Base-by-base conservation (phyloP, 73 alveolate species). In the Blepharisma stoltei region DNA sequence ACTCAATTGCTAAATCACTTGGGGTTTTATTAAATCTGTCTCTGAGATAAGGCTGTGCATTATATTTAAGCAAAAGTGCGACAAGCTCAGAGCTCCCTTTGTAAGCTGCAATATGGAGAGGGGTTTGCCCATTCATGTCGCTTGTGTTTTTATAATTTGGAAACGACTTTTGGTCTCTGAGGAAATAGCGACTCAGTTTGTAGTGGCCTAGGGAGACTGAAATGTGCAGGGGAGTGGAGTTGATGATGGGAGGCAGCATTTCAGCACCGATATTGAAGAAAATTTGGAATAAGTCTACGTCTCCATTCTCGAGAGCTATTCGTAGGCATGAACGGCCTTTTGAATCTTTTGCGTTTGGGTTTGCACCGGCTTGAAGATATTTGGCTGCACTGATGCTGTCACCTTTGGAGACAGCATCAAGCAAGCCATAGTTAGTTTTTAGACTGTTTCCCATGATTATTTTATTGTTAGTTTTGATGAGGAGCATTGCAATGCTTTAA, bases 251-350 rank as follows among this genome's bases (percentile, higher is more conserved):
- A 14, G 65, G 65, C 27, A 50, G n/a, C 21, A 50, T 14, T 18
- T 50, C 65, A 14, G 27, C 65, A 50, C 65, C 65, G n/a, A 50
- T 50, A 14, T 50, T 11, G 65, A 14, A 18, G 21, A 50, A 18
- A 18, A 50, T 50, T 50, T 18, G 65, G 65, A 14, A 50, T 11
- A 50, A 14, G 0, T 50, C 27, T 3, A 18, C n/a, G 21, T 50
- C 21, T 50, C 65, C 65, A 14, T 50, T 11, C 65, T 50, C 65
- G 65, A 50, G 65, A 50, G 65, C n/a, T 50, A 50, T 14, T 14
- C 65, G 65, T 14, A 50, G 65, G 4, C 65, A 50, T 11, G 65
- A 50, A 11, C 21, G n/a, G n/a, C 65, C 65, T 50, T 50, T 50
- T 50, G 65, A 50, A 18, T 50, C 21, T 50, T 14, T 50, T 50